phyloP scores from a whole-genome alignment of 371 early-diverging fungal species.

The Thermomucor indicae-seudaticae region DNA sequence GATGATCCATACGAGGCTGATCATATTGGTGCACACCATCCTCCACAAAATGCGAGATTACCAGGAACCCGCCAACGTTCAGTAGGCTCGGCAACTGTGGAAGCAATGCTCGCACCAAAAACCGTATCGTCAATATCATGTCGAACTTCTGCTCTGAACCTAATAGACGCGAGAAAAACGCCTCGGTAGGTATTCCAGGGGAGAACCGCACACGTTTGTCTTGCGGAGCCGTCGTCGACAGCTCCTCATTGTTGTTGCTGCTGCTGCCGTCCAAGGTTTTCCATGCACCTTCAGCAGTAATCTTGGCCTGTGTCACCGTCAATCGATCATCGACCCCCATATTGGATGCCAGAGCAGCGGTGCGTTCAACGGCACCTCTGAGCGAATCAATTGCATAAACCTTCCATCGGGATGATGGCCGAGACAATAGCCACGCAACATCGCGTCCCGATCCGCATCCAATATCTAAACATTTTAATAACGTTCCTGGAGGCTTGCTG shows the following conservation, averaged over 20 bases:
- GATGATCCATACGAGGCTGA: conserved; percentile 29
- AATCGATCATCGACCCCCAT: conserved; percentile 14
- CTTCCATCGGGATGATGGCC: conserved; percentile 23
- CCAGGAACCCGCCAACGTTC: conserved; percentile 29
- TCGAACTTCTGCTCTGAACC: conserved; percentile 22
- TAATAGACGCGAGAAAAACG: conserved; percentile 14
- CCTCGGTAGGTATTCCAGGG: conserved; percentile 8
- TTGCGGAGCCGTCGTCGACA: no score
- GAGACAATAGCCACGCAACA: conserved; percentile 28
- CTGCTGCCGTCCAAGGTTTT: conserved; percentile 9
- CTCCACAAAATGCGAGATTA: conserved; percentile 46
- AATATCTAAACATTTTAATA: conserved; percentile 30
- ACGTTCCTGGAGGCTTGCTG: no score
- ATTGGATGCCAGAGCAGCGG: conserved; percentile 15
- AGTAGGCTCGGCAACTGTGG: conserved; percentile 20
- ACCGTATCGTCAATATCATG: conserved; percentile 39
- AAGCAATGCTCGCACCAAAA: conserved; percentile 28
- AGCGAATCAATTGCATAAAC: conserved; percentile 32
- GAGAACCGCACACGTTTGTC: not conserved
- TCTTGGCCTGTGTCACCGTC: conserved; percentile 15
- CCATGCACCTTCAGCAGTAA: conserved; percentile 31
- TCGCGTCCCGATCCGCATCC: conserved; percentile 51
- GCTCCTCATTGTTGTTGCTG: not conserved
- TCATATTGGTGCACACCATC: conserved; percentile 22
- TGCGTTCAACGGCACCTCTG: conserved; percentile 27